Evolutionary conservation across 1,139 yeast genomes (phyloP).

Genomic region (Pneumocystis murina): DNA sequence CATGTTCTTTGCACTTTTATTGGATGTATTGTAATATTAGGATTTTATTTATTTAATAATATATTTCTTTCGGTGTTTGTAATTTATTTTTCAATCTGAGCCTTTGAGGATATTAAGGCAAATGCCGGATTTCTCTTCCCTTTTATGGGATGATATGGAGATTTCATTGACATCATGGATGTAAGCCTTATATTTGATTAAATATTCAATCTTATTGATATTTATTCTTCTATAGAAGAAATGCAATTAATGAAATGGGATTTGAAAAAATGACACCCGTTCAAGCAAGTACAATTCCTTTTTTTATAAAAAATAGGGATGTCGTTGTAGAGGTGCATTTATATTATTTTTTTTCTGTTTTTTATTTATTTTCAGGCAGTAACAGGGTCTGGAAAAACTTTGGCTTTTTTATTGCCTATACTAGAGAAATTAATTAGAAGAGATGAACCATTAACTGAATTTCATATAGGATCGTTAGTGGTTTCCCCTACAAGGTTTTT

Average conservation of each 20-base stretch:
- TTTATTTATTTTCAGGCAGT: slow-evolving; percentile 37
- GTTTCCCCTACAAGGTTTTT: slow-evolving; percentile 53
- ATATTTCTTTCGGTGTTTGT: no score
- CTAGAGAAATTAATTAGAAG: slow-evolving; percentile 32
- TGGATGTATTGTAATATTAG: no score
- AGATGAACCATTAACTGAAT: slow-evolving; percentile 22
- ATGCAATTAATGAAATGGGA: slow-evolving; percentile 31
- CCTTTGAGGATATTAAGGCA: neutral
- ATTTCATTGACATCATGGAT: neutral
- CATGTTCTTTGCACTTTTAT: no score
- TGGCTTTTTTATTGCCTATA: slow-evolving; percentile 74
- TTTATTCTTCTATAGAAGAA: neutral
- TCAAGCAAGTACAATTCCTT: slow-evolving; percentile 87
- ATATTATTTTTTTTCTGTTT: slow-evolving; percentile 13
- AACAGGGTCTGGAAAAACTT: slow-evolving; percentile 92
- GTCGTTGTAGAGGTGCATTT: slow-evolving; percentile 57
- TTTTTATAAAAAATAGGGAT: slow-evolving; percentile 76
- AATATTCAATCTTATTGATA: neutral
- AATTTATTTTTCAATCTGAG: neutral
- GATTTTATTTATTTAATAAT: no score
- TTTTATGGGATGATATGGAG: neutral
- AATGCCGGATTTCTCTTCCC: neutral
- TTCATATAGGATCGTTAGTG: slow-evolving; percentile 57
- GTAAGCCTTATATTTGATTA: neutral
- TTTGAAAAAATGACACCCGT: slow-evolving; percentile 87